Conservation (phyloP, 306 rosid genomes). For the Malus sylvestris region DNA sequence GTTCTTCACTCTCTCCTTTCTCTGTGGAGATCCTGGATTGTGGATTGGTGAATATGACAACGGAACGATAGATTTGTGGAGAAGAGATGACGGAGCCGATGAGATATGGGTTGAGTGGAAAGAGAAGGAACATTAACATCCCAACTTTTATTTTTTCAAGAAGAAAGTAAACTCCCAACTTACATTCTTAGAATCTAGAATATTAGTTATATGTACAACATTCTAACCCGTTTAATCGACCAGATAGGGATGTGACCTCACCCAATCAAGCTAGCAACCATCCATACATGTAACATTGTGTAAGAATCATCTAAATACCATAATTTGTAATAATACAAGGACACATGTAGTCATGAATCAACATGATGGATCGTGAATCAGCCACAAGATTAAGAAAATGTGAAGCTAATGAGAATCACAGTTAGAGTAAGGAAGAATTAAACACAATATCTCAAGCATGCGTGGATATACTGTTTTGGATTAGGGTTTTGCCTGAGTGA, state of each 20-base stretch:
- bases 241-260: neutral
- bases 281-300: neutral
- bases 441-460: too few relatives aligned
- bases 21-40: neutral
- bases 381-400: too few relatives aligned
- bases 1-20: neutral
- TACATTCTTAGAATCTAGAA: neutral
- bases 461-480: too few relatives aligned
- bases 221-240: neutral
- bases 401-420: neutral
- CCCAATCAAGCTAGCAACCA: neutral
- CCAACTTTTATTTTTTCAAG: neutral
- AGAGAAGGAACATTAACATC: neutral
- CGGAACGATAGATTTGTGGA: neutral
- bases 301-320: too few relatives aligned
- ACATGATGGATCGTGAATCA: neutral
- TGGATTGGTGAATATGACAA: neutral
- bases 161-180: neutral
- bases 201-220: neutral
- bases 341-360: neutral
- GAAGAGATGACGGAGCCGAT: neutral
- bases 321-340: neutral
- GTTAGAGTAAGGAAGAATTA: neutral
- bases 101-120: neutral
- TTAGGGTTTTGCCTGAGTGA: too few relatives aligned